Conservation (phyloP, 2,329 filamentous ascomycete genomes). For the Cryoendolithus antarcticus region DNA sequence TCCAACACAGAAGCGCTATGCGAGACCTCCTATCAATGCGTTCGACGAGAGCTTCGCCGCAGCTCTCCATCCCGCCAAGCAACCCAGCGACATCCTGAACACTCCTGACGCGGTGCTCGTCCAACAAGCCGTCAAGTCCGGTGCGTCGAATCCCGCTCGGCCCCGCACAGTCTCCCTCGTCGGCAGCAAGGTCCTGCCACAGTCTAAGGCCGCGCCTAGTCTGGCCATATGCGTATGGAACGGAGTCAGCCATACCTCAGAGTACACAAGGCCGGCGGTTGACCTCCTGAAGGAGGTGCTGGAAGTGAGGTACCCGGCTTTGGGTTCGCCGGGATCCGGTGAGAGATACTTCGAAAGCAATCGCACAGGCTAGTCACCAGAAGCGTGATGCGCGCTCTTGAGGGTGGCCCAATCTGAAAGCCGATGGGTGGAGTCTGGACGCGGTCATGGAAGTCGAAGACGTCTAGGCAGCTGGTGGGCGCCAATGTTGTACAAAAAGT, state of each 20-base stretch:
- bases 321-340: background rate
- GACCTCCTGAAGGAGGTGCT: slow-evolving; percentile 13
- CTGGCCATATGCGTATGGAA: slow-evolving; percentile 9
- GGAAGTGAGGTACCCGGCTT: slow-evolving; percentile 7
- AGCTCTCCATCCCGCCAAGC: background rate
- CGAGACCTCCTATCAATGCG: background rate
- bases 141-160: background rate
- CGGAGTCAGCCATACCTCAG: slow-evolving; percentile 10
- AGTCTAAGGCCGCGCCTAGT: slow-evolving; percentile 8
- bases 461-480: too few relatives aligned
- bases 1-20: too few relatives aligned
- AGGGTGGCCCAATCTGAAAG: too few relatives aligned
- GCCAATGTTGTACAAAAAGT: too few relatives aligned
- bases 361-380: too few relatives aligned
- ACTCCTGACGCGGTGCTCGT: background rate
- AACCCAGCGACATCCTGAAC: background rate
- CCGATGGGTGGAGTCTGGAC: too few relatives aligned
- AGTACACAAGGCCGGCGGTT: slow-evolving; percentile 12
- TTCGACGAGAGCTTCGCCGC: slow-evolving; percentile 4
- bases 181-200: background rate
- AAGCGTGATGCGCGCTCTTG: too few relatives aligned
- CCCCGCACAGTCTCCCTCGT: background rate
- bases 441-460: too few relatives aligned
- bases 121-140: background rate
- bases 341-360: background rate